A percentile compares a stretch with the other conserved stretches of the same genome.
These are phyloP conservation scores for Scortechinia acanthostroma DNA, from an alignment of 2,329 filamentous ascomycete genomes.

Conservation along the genomic window DNA sequence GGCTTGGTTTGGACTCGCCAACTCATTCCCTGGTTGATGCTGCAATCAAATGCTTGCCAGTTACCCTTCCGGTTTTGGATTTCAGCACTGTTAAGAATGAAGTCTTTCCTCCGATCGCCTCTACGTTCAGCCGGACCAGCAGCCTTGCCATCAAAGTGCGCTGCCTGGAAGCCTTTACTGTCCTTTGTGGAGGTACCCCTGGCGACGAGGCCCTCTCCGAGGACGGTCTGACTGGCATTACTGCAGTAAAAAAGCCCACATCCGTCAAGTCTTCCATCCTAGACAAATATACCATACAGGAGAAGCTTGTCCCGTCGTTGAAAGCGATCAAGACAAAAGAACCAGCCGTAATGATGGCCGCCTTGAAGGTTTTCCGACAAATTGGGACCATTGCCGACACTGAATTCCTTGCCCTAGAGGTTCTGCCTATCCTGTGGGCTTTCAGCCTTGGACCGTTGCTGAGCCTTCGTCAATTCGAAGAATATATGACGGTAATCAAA, in stretches of 20 bases:
- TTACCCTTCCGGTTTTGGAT: slow-evolving; percentile 80
- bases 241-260: slow-evolving; percentile 60
- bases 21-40: slow-evolving; percentile 86
- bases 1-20: slow-evolving; percentile 77
- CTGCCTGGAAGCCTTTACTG: slow-evolving; percentile 81
- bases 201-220: slow-evolving; percentile 27
- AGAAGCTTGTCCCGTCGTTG: slow-evolving; percentile 86
- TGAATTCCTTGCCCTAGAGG: slow-evolving; percentile 86
- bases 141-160: slow-evolving; percentile 92
- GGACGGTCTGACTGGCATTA: slow-evolving; percentile 62
- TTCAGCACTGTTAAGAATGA: slow-evolving; percentile 97
- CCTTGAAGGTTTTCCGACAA: slow-evolving; percentile 75
- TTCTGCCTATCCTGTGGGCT: slow-evolving; percentile 81
- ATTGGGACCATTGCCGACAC: slow-evolving; percentile 76
- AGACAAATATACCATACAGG: slow-evolving; percentile 97
- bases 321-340: slow-evolving; percentile 96
- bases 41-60: slow-evolving; percentile 70
- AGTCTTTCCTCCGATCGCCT: slow-evolving; percentile 83
- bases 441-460: slow-evolving; percentile 88
- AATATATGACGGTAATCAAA: slow-evolving; percentile 85
- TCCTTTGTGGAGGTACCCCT: slow-evolving; percentile 74
- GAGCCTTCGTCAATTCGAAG: slow-evolving; percentile 78
- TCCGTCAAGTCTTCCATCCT: slow-evolving; percentile 68
- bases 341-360: slow-evolving; percentile 92
- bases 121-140: slow-evolving; percentile 85